A percentile compares a stretch with the other conserved stretches of the same genome.
Evolutionary conservation across 345 rosid genomes (phyloP).

Genomic region (Populus tremula): DNA sequence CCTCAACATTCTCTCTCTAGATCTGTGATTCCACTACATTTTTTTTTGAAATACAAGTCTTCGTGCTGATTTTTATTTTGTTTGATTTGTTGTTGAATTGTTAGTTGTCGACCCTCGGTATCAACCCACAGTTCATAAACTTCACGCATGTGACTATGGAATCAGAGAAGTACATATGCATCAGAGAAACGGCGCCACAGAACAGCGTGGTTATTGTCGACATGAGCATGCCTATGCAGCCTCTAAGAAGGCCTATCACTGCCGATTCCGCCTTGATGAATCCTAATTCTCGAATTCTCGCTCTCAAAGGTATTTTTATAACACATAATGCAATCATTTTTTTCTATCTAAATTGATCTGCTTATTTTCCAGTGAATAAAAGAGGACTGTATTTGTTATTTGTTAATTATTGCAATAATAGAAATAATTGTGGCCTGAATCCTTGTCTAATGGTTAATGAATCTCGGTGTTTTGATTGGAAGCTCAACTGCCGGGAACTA

Average conservation of each 20-base stretch:
- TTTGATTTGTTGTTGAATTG: constrained; percentile 7
- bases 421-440: background rate
- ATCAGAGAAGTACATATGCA: constrained; percentile 75
- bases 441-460: background rate
- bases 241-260: constrained; percentile 68
- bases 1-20: constrained; percentile 15
- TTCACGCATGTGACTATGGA: constrained; percentile 79
- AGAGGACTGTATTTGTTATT: background rate
- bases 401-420: background rate
- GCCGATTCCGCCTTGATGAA: constrained; percentile 79
- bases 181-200: constrained; percentile 73
- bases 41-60: background rate
- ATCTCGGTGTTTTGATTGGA: constrained; percentile 12
- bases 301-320: constrained; percentile 61
- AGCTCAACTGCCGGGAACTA: constrained; percentile 92
- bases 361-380: background rate
- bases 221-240: constrained; percentile 79
- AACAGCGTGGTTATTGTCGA: constrained; percentile 71
- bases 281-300: constrained; percentile 74
- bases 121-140: constrained; percentile 65
- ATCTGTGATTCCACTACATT: constrained; percentile 23
- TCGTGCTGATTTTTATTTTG: background rate
- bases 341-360: background rate
- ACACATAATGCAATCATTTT: background rate
- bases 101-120: constrained; percentile 75